A percentile compares a stretch with the other conserved stretches of the same genome.
Evolutionary conservation across 2,329 filamentous ascomycete species (phyloP).

Genomic region (Ophiognomonia clavigignenti-juglandacearum): DNA sequence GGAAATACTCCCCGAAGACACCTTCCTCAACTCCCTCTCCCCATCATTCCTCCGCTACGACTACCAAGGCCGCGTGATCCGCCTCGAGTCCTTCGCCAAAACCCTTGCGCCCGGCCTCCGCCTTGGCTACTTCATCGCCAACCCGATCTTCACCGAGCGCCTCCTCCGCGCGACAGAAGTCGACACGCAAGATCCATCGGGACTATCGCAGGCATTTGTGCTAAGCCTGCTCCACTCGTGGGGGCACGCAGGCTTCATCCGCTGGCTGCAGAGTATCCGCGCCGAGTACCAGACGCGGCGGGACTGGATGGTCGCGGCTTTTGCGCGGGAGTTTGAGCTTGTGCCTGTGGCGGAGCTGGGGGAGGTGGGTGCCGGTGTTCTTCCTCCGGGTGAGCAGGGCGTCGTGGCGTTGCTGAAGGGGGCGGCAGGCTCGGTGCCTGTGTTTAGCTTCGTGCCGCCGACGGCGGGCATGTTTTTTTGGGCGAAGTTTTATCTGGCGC

Average conservation of each 20-base stretch:
- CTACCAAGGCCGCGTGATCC: conserved; percentile 34
- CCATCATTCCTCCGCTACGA: conserved; percentile 23
- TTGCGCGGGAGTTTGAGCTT: conserved; percentile 19
- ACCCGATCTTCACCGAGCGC: conserved; percentile 24
- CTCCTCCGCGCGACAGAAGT: conserved; percentile 32
- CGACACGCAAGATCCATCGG: conserved; percentile 64
- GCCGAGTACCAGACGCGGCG: conserved; percentile 63
- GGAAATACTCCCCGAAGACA: neutral
- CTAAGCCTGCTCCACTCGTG: conserved; percentile 49
- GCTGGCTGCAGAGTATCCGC: conserved; percentile 68
- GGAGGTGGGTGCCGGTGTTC: no score
- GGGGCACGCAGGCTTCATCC: conserved; percentile 69
- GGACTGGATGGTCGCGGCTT: conserved; percentile 59
- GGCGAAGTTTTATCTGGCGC: conserved; percentile 25
- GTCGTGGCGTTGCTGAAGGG: conserved; percentile 19
- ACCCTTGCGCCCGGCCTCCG: conserved; percentile 63
- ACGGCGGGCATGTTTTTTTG: conserved; percentile 29
- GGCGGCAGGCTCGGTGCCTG: conserved; percentile 11
- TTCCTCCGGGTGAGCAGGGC: conserved; percentile 1
- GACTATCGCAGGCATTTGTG: conserved; percentile 51
- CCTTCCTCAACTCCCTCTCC: conserved; percentile 17
- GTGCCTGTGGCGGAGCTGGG: conserved; percentile 16
- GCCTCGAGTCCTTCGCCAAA: conserved; percentile 68
- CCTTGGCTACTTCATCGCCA: conserved; percentile 56
- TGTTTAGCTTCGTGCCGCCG: conserved; percentile 26